Base-by-base conservation (phyloP, 148 eudicot genomes). In the Diospyros kaki region DNA sequence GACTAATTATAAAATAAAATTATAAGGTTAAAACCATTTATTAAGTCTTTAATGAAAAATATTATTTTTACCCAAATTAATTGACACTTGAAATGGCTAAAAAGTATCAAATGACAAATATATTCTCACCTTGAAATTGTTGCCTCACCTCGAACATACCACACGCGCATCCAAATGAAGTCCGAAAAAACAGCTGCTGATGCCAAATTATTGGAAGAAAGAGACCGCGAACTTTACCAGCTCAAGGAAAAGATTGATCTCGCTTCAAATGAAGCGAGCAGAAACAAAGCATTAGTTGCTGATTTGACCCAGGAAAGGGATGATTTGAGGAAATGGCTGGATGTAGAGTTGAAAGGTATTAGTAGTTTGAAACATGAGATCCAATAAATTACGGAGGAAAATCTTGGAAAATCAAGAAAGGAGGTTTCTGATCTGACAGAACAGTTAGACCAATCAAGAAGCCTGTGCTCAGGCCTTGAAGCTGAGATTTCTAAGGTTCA, bases 241-340 rank as follows among this genome's bases (percentile, higher is more conserved):
- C 86, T 93, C 45, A 73, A 83, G 54, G 86, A 86, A 74, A 83
- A 84, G 73, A 83, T 89, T 38, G 82, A 81, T 77, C 48, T 73
- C 52, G 71, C 78, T 28, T 59, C 71, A 55, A 78, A 50, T 3
- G 86, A 88, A 78, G 79, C 72, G 40, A 82, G 62, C 39, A 79
- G 63, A 65, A 84, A 89, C 66, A 69, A 91, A 74, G 84, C 13
- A 3, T 13, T 75, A 50, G 81, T 91, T 72, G 73, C 80, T 76
- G 90, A 87, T 65, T 81, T 96, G 81, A 83, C 84, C 65, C 82
- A 58, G 54, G 91, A 89, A 68, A 87, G 81, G 76, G 90, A 91
- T 41, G 77, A 63, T 45, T 60, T 86, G 61, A 83, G 75, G 83
- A 86, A 80, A 67, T 60, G 46, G 76, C 85, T 96, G 63, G 82